Evolutionary conservation across 306 rosid species (phyloP), one percentile per base, ranked within the genome.

Genomic region (Senna siamea): DNA sequence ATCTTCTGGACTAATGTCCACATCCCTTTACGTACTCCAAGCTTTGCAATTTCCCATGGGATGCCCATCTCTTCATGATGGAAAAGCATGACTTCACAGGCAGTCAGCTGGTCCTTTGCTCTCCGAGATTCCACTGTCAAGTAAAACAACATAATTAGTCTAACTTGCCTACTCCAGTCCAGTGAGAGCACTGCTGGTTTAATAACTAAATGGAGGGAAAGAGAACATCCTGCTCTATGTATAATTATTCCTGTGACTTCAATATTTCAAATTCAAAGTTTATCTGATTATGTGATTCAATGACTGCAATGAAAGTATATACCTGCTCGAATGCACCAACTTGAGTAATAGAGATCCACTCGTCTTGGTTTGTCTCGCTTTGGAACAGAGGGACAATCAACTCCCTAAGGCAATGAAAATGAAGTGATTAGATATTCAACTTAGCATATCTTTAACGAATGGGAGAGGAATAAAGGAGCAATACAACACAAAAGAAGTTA

Each of bases 61-160:
- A 95, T 95, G 2, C 99, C 99, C 99, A 95, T 95, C 80, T 92
- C 99, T 81, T 95, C 99, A 14, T 95, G 84, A 79, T 95, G 99
- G 82, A 88, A 95, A 43, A 95, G 90, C 32, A 90, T n/a, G 40
- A 95, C 87, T 85, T 95, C 99, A 44, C 94, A 89, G 18, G 94
- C 84, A 41, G 84, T 86, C 55, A 80, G 74, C 75, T 82, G 85
- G 57, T 85, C 84, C 18, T 71, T 78, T 19, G 78, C 83, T 48
- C 70, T 85, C 32, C 70, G 83, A 11, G 94, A 86, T 76, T 63
- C 69, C 18, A 63, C 69, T 63, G 69, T 37, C 34, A 40, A 63
- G 69, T 48, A 50, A 35, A 44, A 64, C 54, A 32, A 6, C 18
- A 38, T 14, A 37, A 26, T 74, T 56, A 40, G 67, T 66, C 64